These are phyloP conservation scores for Fusarium metavorans DNA, from an alignment of 2,329 filamentous ascomycete genomes.

Conservation along the genomic window DNA sequence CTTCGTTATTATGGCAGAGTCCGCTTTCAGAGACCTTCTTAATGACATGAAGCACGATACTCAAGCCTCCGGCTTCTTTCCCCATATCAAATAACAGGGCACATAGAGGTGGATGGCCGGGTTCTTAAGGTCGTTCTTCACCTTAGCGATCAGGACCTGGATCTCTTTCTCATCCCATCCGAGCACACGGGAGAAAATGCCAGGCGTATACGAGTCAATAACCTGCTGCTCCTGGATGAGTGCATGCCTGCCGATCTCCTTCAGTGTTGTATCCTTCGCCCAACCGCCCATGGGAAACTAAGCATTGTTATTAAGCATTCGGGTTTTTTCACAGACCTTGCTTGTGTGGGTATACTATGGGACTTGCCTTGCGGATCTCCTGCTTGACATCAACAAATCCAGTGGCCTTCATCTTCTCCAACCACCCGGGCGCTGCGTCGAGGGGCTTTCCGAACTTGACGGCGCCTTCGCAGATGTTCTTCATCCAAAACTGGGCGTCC, in stretches of 20 bases:
- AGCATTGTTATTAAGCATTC: background rate
- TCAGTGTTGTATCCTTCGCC: slow-evolving; percentile 2
- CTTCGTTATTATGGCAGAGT: too few relatives aligned
- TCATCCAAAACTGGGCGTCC: slow-evolving; percentile 10
- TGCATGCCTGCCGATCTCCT: slow-evolving; percentile 6
- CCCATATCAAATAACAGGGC: slow-evolving; percentile 24
- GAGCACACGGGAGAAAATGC: slow-evolving; percentile 15
- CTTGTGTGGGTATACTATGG: background rate
- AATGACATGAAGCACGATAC: background rate
- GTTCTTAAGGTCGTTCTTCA: slow-evolving; percentile 28
- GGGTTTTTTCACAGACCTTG: background rate
- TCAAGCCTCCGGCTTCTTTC: background rate
- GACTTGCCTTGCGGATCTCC: slow-evolving; percentile 2
- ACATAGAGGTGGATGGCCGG: slow-evolving; percentile 24
- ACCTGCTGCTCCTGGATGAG: slow-evolving; percentile 8
- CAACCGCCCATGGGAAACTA: slow-evolving; percentile 8
- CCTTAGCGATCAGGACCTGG: slow-evolving; percentile 23
- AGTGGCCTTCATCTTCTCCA: background rate
- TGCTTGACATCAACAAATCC: slow-evolving; percentile 9
- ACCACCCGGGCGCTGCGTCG: background rate
- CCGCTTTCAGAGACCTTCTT: background rate
- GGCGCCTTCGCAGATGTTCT: slow-evolving; percentile 11
- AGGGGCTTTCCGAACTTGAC: slow-evolving; percentile 18
- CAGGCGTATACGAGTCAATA: slow-evolving; percentile 16
- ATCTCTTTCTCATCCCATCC: slow-evolving; percentile 22